Evolutionary conservation across 2,329 filamentous ascomycete species (phyloP).

Genomic region (Emmonsiellopsis sp.): DNA sequence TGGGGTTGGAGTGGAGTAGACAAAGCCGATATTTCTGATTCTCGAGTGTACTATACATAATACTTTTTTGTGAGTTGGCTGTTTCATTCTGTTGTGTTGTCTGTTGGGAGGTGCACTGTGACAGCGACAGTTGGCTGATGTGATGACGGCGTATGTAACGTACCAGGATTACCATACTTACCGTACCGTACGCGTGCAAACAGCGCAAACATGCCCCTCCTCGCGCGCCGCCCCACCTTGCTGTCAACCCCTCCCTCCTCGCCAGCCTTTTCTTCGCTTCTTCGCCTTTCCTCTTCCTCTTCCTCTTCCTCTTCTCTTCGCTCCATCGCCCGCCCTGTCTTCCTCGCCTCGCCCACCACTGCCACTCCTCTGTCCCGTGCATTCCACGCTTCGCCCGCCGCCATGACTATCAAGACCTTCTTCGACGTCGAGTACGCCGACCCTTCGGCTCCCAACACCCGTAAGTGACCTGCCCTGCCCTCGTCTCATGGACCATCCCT

Average conservation of each 20-base stretch:
- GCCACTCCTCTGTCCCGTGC: conserved; percentile 27
- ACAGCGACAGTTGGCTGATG: neutral
- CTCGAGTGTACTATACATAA: neutral
- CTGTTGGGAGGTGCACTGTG: neutral
- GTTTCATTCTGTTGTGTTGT: neutral
- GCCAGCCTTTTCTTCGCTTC: conserved; percentile 5
- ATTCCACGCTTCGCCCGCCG: conserved; percentile 57
- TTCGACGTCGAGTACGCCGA: conserved; percentile 61
- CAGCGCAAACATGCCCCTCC: conserved; percentile 13
- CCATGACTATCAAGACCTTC: conserved; percentile 67
- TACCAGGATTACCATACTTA: neutral
- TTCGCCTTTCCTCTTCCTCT: conserved; percentile 3
- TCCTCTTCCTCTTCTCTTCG: conserved; percentile 13
- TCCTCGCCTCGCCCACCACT: conserved; percentile 23
- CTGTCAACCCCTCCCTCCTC: conserved; percentile 11
- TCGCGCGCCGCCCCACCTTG: conserved; percentile 14
- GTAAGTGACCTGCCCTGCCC: neutral
- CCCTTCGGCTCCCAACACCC: conserved; percentile 37
- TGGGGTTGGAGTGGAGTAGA: too few relatives aligned
- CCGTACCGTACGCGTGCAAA: conserved; percentile 1
- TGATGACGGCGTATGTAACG: neutral
- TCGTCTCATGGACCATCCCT: neutral
- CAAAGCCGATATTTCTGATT: too few relatives aligned
- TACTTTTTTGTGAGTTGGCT: neutral
- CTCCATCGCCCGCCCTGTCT: conserved; percentile 24